Evolutionary conservation across 2,329 filamentous ascomycete species (phyloP).

Genomic region (Aspergillus jensenii): DNA sequence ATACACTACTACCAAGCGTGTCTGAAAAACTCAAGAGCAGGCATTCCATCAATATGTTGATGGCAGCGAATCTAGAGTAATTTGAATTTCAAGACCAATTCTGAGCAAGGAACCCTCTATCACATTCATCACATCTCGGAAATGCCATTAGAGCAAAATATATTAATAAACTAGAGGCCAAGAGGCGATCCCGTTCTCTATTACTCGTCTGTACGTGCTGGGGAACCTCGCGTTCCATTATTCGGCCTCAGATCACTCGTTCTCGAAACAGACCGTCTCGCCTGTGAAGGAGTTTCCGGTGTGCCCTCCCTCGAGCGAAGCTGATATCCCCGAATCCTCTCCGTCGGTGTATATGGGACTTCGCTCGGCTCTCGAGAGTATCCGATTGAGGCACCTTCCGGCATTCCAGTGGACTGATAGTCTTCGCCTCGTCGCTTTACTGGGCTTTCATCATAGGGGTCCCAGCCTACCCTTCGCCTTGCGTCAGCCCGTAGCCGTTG

Average conservation of each 20-base stretch:
- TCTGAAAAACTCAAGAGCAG: background rate
- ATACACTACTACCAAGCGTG: background rate
- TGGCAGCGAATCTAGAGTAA: too few species aligned
- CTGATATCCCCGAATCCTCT: conserved; percentile 25
- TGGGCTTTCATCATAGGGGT: conserved; percentile 70
- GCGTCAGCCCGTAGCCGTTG: conserved; percentile 62
- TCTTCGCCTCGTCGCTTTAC: conserved; percentile 66
- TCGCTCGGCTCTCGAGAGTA: conserved; percentile 24
- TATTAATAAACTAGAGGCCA: conserved; percentile 28
- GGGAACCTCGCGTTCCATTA: conserved; percentile 23
- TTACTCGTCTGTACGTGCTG: conserved; percentile 19
- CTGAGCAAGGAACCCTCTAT: background rate
- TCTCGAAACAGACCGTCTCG: conserved; percentile 23
- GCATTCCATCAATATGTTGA: background rate
- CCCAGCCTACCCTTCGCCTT: conserved; percentile 63
- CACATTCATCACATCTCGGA: conserved; percentile 17
- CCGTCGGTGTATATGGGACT: conserved; percentile 29
- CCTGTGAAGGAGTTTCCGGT: conserved; percentile 27
- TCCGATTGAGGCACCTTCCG: conserved; percentile 23
- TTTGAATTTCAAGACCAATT: background rate
- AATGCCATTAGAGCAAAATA: background rate
- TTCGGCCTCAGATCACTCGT: conserved; percentile 19
- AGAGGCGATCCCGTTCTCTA: conserved; percentile 34
- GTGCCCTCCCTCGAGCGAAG: conserved; percentile 34
- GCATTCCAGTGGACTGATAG: conserved; percentile 53